Conservation (phyloP, 2,329 filamentous ascomycete genomes). For the Chaetomium olivaceum region DNA sequence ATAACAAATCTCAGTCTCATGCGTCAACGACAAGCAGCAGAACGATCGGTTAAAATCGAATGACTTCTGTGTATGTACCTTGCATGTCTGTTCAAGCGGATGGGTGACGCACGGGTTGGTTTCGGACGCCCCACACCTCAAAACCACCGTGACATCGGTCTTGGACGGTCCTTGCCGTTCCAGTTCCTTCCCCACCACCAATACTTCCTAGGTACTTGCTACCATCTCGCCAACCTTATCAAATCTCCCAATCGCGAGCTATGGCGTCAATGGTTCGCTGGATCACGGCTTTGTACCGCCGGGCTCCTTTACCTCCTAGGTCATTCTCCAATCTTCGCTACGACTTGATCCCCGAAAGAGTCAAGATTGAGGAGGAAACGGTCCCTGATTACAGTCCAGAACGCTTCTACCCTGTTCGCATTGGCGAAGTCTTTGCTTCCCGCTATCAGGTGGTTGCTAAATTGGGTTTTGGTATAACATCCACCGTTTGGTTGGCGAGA, state of each 20-base stretch:
- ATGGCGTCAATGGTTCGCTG: background rate
- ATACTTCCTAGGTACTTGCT: too few relatives aligned
- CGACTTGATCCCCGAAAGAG: background rate
- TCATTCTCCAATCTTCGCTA: conserved; percentile 19
- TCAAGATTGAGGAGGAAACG: conserved; percentile 31
- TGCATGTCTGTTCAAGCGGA: too few relatives aligned
- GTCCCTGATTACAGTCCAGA: conserved; percentile 25
- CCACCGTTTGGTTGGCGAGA: conserved; percentile 32
- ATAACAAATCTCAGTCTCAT: too few relatives aligned
- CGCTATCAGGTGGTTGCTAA: conserved; percentile 34
- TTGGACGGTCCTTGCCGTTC: too few relatives aligned
- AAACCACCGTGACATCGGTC: too few relatives aligned
- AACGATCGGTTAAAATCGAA: too few relatives aligned
- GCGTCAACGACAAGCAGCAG: too few relatives aligned
- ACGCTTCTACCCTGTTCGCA: conserved; percentile 29
- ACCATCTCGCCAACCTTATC: too few relatives aligned
- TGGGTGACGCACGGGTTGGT: too few relatives aligned
- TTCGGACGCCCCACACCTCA: too few relatives aligned
- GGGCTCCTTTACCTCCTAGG: background rate
- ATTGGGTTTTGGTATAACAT: conserved; percentile 31
- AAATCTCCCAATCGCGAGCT: background rate
- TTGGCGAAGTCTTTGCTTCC: conserved; percentile 28
- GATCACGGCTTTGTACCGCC: background rate
- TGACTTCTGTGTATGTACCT: too few relatives aligned
- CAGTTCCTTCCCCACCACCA: too few relatives aligned